phyloP scores from a whole-genome alignment of 306 rosid species.

The Sechiopsis laciniata region DNA sequence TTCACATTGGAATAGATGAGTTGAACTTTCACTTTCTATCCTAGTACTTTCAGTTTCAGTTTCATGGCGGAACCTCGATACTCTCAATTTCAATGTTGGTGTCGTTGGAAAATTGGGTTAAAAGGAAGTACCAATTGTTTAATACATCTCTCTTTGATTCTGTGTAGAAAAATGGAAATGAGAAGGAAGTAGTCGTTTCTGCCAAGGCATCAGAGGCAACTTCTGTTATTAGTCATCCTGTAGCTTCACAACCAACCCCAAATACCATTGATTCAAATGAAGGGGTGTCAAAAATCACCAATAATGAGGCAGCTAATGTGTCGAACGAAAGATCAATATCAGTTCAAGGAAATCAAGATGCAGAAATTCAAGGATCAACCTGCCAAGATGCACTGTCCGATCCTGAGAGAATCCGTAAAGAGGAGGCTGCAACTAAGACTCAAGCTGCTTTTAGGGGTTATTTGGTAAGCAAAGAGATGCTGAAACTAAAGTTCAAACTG shows the following conservation, averaged over 20 bases:
- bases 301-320: slow-evolving; percentile 40
- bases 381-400: slow-evolving; percentile 46
- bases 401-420: slow-evolving; percentile 62
- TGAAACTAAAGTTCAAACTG: slow-evolving; percentile 77
- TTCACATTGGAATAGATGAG: background rate
- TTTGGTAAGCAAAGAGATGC: slow-evolving; percentile 67
- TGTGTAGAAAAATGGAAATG: slow-evolving; percentile 51
- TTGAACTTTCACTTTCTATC: background rate
- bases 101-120: background rate
- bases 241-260: slow-evolving; percentile 29
- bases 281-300: slow-evolving; percentile 45
- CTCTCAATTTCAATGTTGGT: background rate
- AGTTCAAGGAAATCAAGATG: slow-evolving; percentile 42
- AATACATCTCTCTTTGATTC: slow-evolving; percentile 18
- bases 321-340: slow-evolving; percentile 24
- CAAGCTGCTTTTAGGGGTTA: slow-evolving; percentile 99
- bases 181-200: slow-evolving; percentile 52
- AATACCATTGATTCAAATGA: slow-evolving; percentile 31
- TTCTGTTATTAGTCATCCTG: slow-evolving; percentile 46
- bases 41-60: slow-evolving; percentile 15
- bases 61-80: background rate
- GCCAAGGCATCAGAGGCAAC: slow-evolving; percentile 52
- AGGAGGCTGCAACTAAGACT: slow-evolving; percentile 79
- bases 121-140: background rate
- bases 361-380: slow-evolving; percentile 40